phyloP scores from a whole-genome alignment of 371 early-diverging fungal species.

The Nematocida ausubeli region DNA sequence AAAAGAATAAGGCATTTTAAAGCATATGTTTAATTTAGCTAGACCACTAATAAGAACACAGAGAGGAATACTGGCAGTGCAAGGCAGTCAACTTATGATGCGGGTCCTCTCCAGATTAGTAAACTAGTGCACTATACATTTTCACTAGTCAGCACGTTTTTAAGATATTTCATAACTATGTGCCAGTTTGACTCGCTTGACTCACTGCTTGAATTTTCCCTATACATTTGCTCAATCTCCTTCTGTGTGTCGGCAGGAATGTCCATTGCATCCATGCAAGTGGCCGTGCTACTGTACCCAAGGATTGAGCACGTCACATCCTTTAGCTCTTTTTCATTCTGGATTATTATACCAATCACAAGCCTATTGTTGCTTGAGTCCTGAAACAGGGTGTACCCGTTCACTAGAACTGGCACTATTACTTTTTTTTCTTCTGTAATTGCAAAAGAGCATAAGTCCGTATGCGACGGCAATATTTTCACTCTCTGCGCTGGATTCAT shows the following conservation, averaged over 20 bases:
- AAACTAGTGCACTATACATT: no score
- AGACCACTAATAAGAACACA: no score
- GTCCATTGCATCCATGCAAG: background rate
- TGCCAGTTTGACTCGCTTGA: background rate
- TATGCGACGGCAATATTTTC: background rate
- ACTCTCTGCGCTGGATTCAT: conserved; percentile 14
- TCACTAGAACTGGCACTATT: background rate
- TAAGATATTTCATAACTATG: background rate
- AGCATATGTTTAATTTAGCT: no score
- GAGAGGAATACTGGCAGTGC: no score
- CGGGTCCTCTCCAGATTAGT: no score
- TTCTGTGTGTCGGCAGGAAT: background rate
- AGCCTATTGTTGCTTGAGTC: background rate
- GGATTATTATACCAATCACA: background rate
- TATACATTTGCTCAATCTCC: background rate
- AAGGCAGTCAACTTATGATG: no score
- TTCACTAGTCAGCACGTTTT: background rate
- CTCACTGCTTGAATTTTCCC: background rate
- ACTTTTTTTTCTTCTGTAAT: background rate
- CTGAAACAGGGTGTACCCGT: background rate
- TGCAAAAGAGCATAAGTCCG: background rate
- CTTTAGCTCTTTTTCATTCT: background rate
- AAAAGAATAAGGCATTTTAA: no score
- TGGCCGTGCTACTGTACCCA: background rate
- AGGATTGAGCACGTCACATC: background rate